These are phyloP conservation scores for Citrus hindsii DNA, from an alignment of 345 rosid species.

Conservation along the genomic window DNA sequence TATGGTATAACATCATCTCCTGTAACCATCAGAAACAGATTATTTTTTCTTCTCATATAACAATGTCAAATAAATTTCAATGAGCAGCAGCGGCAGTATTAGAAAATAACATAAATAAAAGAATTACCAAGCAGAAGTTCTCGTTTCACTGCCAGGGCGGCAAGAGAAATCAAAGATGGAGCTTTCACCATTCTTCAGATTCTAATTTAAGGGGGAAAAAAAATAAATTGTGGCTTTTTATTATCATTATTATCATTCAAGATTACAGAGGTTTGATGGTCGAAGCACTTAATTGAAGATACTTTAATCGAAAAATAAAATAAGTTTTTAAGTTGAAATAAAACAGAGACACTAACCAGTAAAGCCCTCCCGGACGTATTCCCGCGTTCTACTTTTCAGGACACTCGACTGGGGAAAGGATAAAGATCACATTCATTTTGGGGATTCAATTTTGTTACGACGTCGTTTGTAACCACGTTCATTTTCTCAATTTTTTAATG, in stretches of 20 bases:
- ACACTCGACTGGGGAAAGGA: neutral
- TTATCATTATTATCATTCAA: too few species aligned
- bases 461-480: neutral
- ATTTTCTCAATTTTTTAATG: too few species aligned
- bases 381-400: neutral
- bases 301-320: neutral
- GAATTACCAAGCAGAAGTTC: conserved; percentile 51
- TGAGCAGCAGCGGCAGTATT: neutral
- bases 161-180: conserved; percentile 56
- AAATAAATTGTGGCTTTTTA: too few species aligned
- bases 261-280: neutral
- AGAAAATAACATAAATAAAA: neutral
- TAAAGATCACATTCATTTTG: too few species aligned
- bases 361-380: too few species aligned
- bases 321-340: neutral
- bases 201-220: neutral
- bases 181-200: conserved; percentile 34
- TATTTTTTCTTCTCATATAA: neutral
- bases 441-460: neutral
- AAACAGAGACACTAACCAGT: neutral
- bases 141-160: conserved; percentile 37
- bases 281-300: neutral
- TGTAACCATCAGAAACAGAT: conserved; percentile 17
- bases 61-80: neutral
- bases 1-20: conserved; percentile 42